Evolutionary conservation across 768 basidiomycete species (phyloP).

Genomic region (Boletus barrowsii): DNA sequence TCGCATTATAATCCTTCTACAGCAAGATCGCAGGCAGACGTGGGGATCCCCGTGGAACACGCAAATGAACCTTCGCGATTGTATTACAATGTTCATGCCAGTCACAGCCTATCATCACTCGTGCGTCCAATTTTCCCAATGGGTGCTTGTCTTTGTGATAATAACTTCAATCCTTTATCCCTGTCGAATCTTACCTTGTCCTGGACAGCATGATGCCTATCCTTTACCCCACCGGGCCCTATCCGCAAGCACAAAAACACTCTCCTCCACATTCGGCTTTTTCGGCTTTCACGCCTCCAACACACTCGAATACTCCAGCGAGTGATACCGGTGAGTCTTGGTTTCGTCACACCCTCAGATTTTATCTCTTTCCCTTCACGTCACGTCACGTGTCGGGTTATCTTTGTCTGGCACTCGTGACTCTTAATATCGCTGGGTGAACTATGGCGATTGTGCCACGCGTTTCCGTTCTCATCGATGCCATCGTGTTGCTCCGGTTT

Average conservation of each 20-base stretch:
- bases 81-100: constrained; percentile 14
- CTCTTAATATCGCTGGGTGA: neutral
- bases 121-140: constrained; percentile 15
- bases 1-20: constrained; percentile 1
- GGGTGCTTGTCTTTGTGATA: no score
- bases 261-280: constrained; percentile 22
- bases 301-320: constrained; percentile 24
- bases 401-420: neutral
- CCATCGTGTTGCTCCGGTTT: neutral
- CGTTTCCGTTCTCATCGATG: neutral
- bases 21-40: neutral
- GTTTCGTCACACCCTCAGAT: neutral
- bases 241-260: constrained; percentile 7
- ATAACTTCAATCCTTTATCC: no score
- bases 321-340: constrained; percentile 27
- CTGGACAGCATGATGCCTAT: constrained; percentile 16
- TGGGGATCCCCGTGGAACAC: constrained; percentile 20
- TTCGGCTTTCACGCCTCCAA: constrained; percentile 22
- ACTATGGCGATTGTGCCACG: neutral
- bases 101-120: constrained; percentile 21
- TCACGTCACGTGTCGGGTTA: neutral
- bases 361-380: neutral
- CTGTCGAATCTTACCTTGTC: neutral
- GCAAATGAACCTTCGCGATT: constrained; percentile 4
- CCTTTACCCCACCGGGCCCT: neutral